A percentile compares a stretch with the other conserved stretches of the same genome.
Conservation (phyloP, 495 filamentous ascomycete species). For the Penicillium arizonense region DNA sequence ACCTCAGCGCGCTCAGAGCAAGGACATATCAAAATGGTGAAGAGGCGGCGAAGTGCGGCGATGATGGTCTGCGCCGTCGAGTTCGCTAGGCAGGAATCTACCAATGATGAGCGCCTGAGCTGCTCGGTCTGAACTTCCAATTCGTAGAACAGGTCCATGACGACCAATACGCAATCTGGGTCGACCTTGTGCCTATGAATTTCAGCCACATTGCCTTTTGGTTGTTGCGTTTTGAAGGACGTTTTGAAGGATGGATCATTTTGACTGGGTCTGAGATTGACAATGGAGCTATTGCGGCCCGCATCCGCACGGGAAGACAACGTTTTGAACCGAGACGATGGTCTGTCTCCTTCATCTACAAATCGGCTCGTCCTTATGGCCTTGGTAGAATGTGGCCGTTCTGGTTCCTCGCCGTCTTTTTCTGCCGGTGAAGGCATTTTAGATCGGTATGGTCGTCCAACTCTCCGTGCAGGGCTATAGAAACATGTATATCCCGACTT, state of each 20-base stretch:
- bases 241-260: too few relatives aligned
- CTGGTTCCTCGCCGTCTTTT: background rate
- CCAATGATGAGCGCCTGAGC: background rate
- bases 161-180: constrained; percentile 1
- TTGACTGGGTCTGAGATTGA: too few relatives aligned
- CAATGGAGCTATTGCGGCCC: too few relatives aligned
- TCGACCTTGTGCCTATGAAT: too few relatives aligned
- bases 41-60: constrained; percentile 3
- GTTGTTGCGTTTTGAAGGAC: too few relatives aligned
- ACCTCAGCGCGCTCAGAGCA: constrained; percentile 13
- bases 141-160: constrained; percentile 3
- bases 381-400: background rate
- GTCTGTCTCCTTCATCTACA: constrained; percentile 6
- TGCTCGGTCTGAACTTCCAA: constrained; percentile 1
- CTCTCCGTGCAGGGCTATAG: constrained; percentile 36
- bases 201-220: background rate
- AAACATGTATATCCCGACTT: constrained; percentile 34
- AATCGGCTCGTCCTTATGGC: background rate
- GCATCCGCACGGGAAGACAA: too few relatives aligned
- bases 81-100: background rate
- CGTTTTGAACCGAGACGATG: too few relatives aligned
- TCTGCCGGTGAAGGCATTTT: background rate
- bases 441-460: constrained; percentile 15
- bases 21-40: constrained; percentile 14
- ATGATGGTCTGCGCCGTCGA: constrained; percentile 2